Evolutionary conservation across 805 yeast species (phyloP), one percentile per base, ranked within the genome.

Genomic region (Candida ficus): DNA sequence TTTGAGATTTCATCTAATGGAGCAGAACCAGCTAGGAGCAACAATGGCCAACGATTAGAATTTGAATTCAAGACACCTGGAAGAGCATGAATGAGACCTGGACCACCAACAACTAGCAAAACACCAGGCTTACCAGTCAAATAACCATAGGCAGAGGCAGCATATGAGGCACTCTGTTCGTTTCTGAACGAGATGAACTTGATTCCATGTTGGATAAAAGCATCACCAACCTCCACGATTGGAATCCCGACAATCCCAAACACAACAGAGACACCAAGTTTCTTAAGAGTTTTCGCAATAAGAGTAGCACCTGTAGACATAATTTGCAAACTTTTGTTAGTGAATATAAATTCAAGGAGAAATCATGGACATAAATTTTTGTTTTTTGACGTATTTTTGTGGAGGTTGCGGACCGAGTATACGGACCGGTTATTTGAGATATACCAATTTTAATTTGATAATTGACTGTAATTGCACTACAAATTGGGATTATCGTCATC

Each of bases 221-320:
- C 75, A 41, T 81, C 82, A 14, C 87, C 88, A 16, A 78, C 45
- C 35, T 82, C 86, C 12, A 82, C 83, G 9, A 82, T 78, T 1
- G 90, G 90, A 34, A 82, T 82, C 0, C 89, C 90, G 4, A 83
- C 89, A 20, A 82, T 68, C 4, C 89, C 90, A 58, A 82, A 82
- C 2, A 80, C 73, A 11, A 68, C 70, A 22, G 67, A 63, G 17
- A 81, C 75, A 1, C 80, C 83, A 13, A 80, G 64, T 7, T 57
- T 52, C 33, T 64, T 60, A 8, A 82, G 61, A 1, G 73, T 43
- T 20, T 57, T 52, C 0, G 84, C 83, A 37, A 80, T 72, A 2
- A 72, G 51, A 20, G 60, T 57, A 0, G 82, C 66, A 2, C 80
- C 80, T 5, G 52, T 29, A 1, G 46, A 26, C 39, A 21, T 29